Conservation (phyloP, 2,329 filamentous ascomycete species). For the Fusarium longipes region DNA sequence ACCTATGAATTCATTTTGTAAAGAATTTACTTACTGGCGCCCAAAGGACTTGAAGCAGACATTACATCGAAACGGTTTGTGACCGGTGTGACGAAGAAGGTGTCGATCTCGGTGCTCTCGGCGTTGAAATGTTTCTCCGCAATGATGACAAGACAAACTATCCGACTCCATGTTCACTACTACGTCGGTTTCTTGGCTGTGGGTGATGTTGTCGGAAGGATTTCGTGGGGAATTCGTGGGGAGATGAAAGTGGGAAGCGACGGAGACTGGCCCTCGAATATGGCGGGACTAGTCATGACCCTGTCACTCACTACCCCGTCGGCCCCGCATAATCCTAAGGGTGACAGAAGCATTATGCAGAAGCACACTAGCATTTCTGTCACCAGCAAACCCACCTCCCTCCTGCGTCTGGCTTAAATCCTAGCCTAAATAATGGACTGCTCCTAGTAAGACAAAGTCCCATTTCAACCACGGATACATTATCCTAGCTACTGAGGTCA, state of each 20-base stretch:
- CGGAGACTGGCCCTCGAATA: neutral
- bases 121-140: neutral
- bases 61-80: neutral
- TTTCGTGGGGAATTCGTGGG: neutral
- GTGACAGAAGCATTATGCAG: too few species aligned
- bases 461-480: too few species aligned
- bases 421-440: rapidly evolving
- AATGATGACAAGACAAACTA: neutral
- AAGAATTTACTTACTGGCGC: neutral
- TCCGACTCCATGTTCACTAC: neutral
- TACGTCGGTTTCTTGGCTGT: neutral
- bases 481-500: neutral
- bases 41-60: neutral
- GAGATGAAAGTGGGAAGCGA: neutral
- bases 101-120: slow-evolving; percentile 8
- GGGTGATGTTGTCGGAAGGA: rapidly evolving
- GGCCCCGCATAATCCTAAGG: too few species aligned
- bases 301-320: neutral
- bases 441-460: rapidly evolving
- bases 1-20: too few species aligned
- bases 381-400: too few species aligned
- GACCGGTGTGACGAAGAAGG: neutral
- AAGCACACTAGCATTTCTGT: too few species aligned
- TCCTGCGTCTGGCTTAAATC: too few species aligned
- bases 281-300: neutral